Evolutionary conservation across 345 rosid species (phyloP), one percentile per base, ranked within the genome.

Genomic region (Eucalyptus pauciflora): DNA sequence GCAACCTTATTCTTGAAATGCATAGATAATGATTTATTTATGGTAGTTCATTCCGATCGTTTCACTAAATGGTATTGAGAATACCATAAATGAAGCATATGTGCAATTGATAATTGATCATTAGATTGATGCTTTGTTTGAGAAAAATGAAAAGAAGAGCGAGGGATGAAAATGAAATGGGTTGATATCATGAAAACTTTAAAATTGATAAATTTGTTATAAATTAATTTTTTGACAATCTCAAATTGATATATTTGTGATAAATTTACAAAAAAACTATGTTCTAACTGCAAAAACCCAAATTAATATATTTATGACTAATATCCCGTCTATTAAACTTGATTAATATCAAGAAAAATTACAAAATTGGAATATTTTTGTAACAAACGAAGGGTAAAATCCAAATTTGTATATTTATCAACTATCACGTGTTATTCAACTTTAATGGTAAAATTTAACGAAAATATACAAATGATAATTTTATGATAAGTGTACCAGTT

Each of bases 381-480:
- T 52, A 52, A 52, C 7, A 52, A 52, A 18, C 4, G 4, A 2
- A 52, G 0, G 4, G 10, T 52, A 18, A 52, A 17, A 52, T 52
- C 2, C 2, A 52, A 52, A 52, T 52, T 52, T 3, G 0, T 16
- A 51, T 51, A 51, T 16, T 0, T 50, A 51, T 16, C 3, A 1
- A 52, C 3, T 7, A 0, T 52, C 0, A 52, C 0, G 0, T 7
- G 0, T 52, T 2, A 52, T 52, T 18, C 0, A 51, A 17, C 0
- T 51, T 51, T 51, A 0, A 17, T 17, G 9, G 1, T 52, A 52
- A 52, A 52, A 52, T 52, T 52, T 52, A 1, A 52, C 2, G 1
- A 52, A 52, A 52, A 18, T 0, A 7, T 3, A 18, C 0, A 2
- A 1, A 52, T 1, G 10, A 8, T 18, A 52, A 18, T 52, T 52